These are phyloP conservation scores for Schoenoplectus tabernaemontani DNA, from an alignment of 202 grass and related monocot species.

Conservation along the genomic window DNA sequence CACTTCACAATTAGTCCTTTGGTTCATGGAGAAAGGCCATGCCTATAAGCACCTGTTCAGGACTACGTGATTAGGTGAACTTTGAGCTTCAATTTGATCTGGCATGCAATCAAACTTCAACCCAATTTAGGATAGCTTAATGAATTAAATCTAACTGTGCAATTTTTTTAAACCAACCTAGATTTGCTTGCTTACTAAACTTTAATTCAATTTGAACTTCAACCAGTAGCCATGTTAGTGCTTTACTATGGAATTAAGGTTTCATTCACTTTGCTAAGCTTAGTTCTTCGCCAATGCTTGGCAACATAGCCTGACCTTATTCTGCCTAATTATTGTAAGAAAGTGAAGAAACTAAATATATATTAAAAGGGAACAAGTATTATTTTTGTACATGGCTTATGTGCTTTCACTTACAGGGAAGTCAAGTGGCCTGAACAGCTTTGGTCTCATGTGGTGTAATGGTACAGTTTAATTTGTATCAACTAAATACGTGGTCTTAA, in stretches of 20 bases:
- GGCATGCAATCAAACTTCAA: background rate
- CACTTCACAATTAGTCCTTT: too few relatives aligned
- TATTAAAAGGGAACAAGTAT: background rate
- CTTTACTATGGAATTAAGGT: background rate
- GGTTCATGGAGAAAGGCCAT: too few relatives aligned
- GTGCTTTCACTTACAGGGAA: conserved; percentile 53
- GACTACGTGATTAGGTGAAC: background rate
- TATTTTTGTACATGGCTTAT: conserved; percentile 10
- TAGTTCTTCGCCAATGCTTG: background rate
- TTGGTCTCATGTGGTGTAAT: conserved; percentile 99
- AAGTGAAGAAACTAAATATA: background rate
- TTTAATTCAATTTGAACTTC: too few relatives aligned
- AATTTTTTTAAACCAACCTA: background rate
- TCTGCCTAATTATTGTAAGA: background rate
- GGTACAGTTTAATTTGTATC: conserved; percentile 36
- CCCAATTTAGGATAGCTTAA: background rate
- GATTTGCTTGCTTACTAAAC: background rate
- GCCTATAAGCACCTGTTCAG: background rate
- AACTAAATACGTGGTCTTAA: background rate
- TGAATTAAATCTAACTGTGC: background rate
- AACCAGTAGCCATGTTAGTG: background rate
- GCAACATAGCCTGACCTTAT: background rate
- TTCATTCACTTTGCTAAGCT: background rate
- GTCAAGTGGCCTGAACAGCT: conserved; percentile 89
- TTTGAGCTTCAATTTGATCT: background rate